Evolutionary conservation across 202 grass and related monocot species (phyloP).

Genomic region (Zizania palustris): DNA sequence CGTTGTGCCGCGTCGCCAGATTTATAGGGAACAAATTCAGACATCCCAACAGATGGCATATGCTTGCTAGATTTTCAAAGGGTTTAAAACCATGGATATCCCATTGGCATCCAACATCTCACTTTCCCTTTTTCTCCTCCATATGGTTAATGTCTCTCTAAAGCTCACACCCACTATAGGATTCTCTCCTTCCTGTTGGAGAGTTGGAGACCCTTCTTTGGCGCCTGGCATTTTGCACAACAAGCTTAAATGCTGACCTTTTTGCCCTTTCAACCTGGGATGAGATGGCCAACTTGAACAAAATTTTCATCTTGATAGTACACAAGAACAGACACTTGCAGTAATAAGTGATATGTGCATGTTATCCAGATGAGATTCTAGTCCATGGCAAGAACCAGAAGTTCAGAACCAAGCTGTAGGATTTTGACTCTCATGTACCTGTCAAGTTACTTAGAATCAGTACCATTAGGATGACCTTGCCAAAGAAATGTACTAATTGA

Average conservation of each 20-base stretch:
- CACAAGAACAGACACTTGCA: neutral
- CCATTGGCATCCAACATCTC: conserved; percentile 49
- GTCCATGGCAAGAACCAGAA: neutral
- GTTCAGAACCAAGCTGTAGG: neutral
- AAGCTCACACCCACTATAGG: conserved; percentile 37
- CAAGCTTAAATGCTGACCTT: neutral
- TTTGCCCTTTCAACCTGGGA: neutral
- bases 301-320: conserved; percentile 2
- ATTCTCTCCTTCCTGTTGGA: conserved; percentile 56
- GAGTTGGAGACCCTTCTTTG: conserved; percentile 38
- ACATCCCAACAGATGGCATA: conserved; percentile 24
- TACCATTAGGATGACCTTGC: conserved; percentile 21
- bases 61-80: conserved; percentile 36
- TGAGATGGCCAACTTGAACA: neutral
- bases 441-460: conserved; percentile 36
- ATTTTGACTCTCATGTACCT: conserved; percentile 89
- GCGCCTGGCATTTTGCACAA: neutral
- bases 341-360: conserved; percentile 14
- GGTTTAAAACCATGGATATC: conserved; percentile 72
- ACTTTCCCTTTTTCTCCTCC: conserved; percentile 21
- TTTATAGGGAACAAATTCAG: conserved; percentile 52
- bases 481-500: neutral
- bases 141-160: conserved; percentile 35
- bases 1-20: conserved; percentile 35
- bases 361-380: conserved; percentile 11